Evolutionary conservation across 176 grass and related monocot genomes (phyloP), one percentile per base, ranked within the genome.

Genomic region (Raddia guianensis): DNA sequence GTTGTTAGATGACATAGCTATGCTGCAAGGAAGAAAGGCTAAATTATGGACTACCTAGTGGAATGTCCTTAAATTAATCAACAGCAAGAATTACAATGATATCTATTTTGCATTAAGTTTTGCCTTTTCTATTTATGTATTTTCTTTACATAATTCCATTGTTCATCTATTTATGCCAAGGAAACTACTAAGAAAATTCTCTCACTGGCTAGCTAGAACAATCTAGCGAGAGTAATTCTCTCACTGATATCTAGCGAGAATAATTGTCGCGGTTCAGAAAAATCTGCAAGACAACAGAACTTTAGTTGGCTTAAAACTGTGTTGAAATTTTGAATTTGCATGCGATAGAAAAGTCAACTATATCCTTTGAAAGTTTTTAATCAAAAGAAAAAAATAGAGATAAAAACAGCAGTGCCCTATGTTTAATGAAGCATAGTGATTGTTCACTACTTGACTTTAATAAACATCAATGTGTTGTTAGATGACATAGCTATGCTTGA

Each of bases 221-320:
- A 46, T 66, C 10, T 52, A 27, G 27, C 27, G 27, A 27, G 27
- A 27, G 1, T 27, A 27, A 27, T 27, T 27, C 27, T 27, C 27
- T 27, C 27, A 27, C 27, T 27, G 27, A 27, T 27, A 27, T 27
- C 27, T 27, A 44, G 97, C 97, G 44, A 99, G 93, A 82, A 99
- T 88, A 72, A 99, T 82, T 14, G 76, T 93, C 48, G 93, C 97
- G 35, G 95, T 93, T 67, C 93, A 89, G 52, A 95, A 96, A 89
- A 95, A 95, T 67, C 97, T 99, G 82, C 72, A 86, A 32, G 63
- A 85, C 20, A 75, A 74, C 4, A 56, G 20, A 60, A 80, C 16
- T 63, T 72, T 59, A 59, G 18, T 79, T 69, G 45, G 54, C 57
- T 83, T 80, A 56, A 42, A 64, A 19, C 34, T 15, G 48, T 47